A percentile compares a stretch with the other conserved stretches of the same genome.
These are phyloP conservation scores for Candida easanensis DNA, from an alignment of 805 yeast genomes.

Conservation along the genomic window DNA sequence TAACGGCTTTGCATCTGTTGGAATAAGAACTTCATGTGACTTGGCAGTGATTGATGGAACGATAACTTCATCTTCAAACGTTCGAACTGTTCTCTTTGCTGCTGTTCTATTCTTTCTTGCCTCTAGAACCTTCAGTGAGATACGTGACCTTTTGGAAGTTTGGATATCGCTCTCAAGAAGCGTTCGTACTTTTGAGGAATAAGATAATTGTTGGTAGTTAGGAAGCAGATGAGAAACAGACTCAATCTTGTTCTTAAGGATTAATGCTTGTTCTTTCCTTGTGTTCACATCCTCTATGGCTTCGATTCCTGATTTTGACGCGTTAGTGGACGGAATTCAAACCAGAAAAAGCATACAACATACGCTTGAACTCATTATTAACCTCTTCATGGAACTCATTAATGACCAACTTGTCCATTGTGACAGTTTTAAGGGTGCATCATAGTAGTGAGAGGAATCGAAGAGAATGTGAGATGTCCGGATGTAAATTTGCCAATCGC, in stretches of 20 bases:
- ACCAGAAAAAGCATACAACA: neutral
- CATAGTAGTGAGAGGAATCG: neutral
- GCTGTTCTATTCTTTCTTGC: neutral
- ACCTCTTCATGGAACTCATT: constrained; percentile 12
- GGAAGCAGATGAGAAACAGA: constrained; percentile 21
- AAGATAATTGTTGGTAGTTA: constrained; percentile 20
- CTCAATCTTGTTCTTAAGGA: constrained; percentile 16
- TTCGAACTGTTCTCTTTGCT: neutral
- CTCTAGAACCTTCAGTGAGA: neutral
- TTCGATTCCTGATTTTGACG: constrained; percentile 4
- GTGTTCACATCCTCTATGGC: neutral
- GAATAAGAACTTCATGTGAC: neutral
- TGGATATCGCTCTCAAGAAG: constrained; percentile 6
- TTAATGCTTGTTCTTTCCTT: constrained; percentile 2
- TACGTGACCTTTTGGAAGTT: neutral
- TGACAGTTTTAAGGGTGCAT: no score
- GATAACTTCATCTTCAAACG: neutral
- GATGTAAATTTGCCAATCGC: neutral
- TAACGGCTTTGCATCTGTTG: constrained; percentile 2
- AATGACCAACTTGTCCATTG: constrained; percentile 4
- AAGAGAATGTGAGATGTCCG: neutral
- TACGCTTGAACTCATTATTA: constrained; percentile 9
- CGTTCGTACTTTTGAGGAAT: constrained; percentile 16
- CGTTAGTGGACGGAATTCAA: neutral
- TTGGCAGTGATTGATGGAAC: constrained; percentile 1